Conservation (phyloP, 371 early-diverging fungal genomes). For the Basidiobolus meristosporus region DNA sequence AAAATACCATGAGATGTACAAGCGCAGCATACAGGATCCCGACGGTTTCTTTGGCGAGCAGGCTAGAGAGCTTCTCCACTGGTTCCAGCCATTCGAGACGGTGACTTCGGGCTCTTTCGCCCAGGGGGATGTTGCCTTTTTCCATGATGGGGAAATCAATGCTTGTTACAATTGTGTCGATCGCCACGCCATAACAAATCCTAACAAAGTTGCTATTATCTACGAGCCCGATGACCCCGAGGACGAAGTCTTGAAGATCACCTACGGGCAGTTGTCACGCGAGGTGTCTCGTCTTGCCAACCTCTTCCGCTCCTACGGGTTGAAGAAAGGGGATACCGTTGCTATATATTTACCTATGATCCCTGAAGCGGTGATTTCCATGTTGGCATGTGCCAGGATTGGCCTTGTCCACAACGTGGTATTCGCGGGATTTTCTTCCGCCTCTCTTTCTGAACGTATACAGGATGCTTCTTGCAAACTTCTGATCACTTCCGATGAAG, state of each 20-base stretch:
- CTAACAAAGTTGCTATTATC: constrained; percentile 70
- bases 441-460: too few relatives aligned
- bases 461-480: too few relatives aligned
- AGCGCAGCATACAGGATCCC: not conserved
- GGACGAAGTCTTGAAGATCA: constrained; percentile 41
- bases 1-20: not conserved
- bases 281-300: constrained; percentile 72
- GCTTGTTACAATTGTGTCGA: constrained; percentile 97
- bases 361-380: constrained; percentile 77
- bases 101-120: constrained; percentile 23
- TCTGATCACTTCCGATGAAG: constrained; percentile 72
- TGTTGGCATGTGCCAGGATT: too few relatives aligned
- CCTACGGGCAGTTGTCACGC: constrained; percentile 65
- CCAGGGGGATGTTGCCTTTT: constrained; percentile 79
- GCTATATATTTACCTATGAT: constrained; percentile 96
- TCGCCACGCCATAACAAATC: constrained; percentile 61
- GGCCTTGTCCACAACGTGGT: too few relatives aligned
- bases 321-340: constrained; percentile 81
- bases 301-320: constrained; percentile 50
- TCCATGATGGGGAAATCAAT: too few relatives aligned
- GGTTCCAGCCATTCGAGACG: constrained; percentile 57
- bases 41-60: constrained; percentile 12
- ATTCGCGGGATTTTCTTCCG: too few relatives aligned
- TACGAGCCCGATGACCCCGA: constrained; percentile 82
- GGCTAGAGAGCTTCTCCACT: constrained; percentile 48